Conservation (phyloP, 2,329 filamentous ascomycete genomes). For the Alternaria incomplexa region DNA sequence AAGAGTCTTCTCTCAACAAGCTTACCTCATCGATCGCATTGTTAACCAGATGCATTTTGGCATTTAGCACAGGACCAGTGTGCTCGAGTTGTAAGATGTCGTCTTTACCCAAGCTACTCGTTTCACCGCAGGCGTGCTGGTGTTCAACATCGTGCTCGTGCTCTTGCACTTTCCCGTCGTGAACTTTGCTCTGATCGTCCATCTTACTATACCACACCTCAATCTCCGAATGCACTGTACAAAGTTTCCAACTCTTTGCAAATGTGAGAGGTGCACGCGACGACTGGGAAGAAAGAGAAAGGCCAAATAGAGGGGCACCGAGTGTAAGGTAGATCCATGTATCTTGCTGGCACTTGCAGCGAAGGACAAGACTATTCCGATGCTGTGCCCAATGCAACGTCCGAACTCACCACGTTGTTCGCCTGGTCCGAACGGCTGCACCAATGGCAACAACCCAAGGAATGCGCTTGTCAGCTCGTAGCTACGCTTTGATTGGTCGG, state of each 20-base stretch:
- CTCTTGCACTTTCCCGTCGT: slow-evolving; percentile 6
- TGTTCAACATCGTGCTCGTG: slow-evolving; percentile 10
- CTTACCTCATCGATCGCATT: slow-evolving; percentile 48
- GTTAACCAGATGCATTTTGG: slow-evolving; percentile 74
- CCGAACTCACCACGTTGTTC: background rate
- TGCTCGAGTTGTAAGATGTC: slow-evolving; percentile 65
- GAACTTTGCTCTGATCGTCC: background rate
- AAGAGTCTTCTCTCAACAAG: slow-evolving; percentile 48
- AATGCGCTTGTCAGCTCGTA: background rate
- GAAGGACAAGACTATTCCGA: background rate
- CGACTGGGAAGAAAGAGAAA: background rate
- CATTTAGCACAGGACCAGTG: slow-evolving; percentile 66
- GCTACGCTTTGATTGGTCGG: slow-evolving; percentile 5
- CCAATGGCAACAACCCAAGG: slow-evolving; percentile 1
- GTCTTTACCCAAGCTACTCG: slow-evolving; percentile 36
- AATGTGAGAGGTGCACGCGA: slow-evolving; percentile 8
- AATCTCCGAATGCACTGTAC: background rate
- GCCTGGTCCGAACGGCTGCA: background rate
- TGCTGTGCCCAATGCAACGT: slow-evolving; percentile 7
- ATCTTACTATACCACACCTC: background rate
- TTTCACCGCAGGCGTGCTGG: slow-evolving; percentile 7
- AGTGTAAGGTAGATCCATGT: background rate
- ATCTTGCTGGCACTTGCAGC: background rate
- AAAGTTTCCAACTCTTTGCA: background rate
- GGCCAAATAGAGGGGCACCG: background rate